These are phyloP conservation scores for Macaranga tanarius DNA, from an alignment of 441 rosid genomes.

Conservation along the genomic window DNA sequence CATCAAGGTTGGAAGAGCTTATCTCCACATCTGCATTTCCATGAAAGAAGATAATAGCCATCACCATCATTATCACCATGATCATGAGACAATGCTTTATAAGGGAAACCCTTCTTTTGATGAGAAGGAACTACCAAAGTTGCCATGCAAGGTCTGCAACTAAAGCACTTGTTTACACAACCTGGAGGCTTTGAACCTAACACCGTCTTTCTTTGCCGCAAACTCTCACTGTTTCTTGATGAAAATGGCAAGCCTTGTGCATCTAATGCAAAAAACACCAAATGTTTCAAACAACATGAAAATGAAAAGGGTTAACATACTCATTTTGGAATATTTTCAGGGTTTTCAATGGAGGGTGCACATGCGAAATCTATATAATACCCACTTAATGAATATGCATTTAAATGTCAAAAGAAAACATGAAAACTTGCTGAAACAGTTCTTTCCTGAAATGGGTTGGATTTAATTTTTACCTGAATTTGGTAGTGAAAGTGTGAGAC, in stretches of 20 bases:
- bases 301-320: not conserved
- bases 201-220: slow-evolving; percentile 33
- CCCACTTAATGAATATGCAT: too few relatives aligned
- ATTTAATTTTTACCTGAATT: slow-evolving; percentile 28
- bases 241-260: slow-evolving; percentile 12
- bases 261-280: not conserved
- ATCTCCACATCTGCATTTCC: slow-evolving; percentile 82
- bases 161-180: slow-evolving; percentile 64
- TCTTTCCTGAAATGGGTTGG: slow-evolving; percentile 4
- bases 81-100: slow-evolving; percentile 6
- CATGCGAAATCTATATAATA: too few relatives aligned
- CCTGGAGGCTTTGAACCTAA: slow-evolving; percentile 78
- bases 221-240: slow-evolving; percentile 16
- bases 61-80: slow-evolving; percentile 29
- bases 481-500: slow-evolving; percentile 14
- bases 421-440: too few relatives aligned
- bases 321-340: not conserved
- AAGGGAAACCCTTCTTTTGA: slow-evolving; percentile 14
- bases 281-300: not conserved
- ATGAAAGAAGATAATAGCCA: slow-evolving; percentile 63
- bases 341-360: not conserved
- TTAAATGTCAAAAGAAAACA: too few relatives aligned
- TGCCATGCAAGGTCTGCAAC: slow-evolving; percentile 73
- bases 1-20: slow-evolving; percentile 50
- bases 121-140: slow-evolving; percentile 43